Conservation (phyloP, 108 stramenopile species). For the Fragilaria crotonensis region DNA sequence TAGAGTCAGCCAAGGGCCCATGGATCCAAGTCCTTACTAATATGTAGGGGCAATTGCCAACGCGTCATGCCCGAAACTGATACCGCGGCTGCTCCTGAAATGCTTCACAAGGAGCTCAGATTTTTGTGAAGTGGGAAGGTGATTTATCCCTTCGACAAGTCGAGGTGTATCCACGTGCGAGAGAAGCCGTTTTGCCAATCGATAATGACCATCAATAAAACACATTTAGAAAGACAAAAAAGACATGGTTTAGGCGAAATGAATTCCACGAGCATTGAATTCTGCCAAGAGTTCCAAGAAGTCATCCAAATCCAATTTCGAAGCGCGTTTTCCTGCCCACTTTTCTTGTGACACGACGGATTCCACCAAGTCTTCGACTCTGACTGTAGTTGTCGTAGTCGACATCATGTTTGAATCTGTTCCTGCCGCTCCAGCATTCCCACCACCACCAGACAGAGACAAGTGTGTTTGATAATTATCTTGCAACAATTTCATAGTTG, state of each 20-base stretch:
- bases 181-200: no score
- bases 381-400: constrained; percentile 5
- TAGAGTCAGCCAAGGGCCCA: no score
- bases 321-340: constrained; percentile 85
- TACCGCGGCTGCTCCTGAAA: no score
- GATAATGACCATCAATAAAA: no score
- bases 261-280: constrained; percentile 86
- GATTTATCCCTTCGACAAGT: no score
- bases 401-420: constrained; percentile 7
- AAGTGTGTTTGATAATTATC: constrained; percentile 81
- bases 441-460: constrained; percentile 31
- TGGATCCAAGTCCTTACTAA: no score
- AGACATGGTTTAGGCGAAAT: constrained; percentile 88
- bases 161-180: no score
- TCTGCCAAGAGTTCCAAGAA: constrained; percentile 86
- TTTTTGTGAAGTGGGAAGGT: no score
- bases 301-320: constrained; percentile 94
- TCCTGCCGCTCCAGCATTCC: constrained; percentile 3
- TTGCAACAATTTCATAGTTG: constrained; percentile 83
- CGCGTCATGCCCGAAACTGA: no score
- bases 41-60: no score
- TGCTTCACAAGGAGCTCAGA: no score
- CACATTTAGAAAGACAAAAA: no score
- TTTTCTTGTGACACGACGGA: constrained; percentile 60
- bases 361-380: constrained; percentile 68